phyloP scores from a whole-genome alignment of 495 filamentous ascomycete genomes.

The Daldinia concentrica region DNA sequence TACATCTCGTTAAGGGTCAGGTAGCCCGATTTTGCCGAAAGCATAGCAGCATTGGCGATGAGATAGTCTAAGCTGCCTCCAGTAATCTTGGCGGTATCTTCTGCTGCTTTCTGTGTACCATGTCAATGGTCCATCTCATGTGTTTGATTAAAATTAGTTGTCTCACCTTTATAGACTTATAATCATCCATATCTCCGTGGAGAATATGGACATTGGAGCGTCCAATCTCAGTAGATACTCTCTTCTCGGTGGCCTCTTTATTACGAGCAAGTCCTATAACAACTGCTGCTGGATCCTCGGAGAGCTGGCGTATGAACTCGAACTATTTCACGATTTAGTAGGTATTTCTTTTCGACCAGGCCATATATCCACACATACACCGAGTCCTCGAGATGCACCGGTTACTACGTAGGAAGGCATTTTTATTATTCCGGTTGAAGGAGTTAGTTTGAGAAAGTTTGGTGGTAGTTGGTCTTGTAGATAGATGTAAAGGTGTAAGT shows the following conservation, averaged over 20 bases:
- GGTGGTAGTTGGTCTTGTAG: not conserved
- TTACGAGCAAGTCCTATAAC: conserved; percentile 54
- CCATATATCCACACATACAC: conserved; percentile 35
- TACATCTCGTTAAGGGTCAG: conserved; percentile 38
- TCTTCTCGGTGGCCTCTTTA: conserved; percentile 45
- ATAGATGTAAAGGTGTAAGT: not conserved
- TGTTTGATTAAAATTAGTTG: not conserved
- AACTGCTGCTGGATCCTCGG: conserved; percentile 39
- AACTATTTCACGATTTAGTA: conserved; percentile 38
- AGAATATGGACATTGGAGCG: conserved; percentile 57
- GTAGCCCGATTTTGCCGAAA: conserved; percentile 23
- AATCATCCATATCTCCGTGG: conserved; percentile 56
- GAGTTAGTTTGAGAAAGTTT: not conserved
- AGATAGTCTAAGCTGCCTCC: conserved; percentile 61
- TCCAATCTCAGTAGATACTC: conserved; percentile 46
- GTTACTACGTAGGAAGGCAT: conserved; percentile 52
- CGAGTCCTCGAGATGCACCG: conserved; percentile 49
- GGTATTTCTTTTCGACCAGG: not conserved
- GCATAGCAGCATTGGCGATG: conserved; percentile 60
- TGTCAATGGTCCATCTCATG: conserved; percentile 11
- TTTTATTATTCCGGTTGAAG: not conserved
- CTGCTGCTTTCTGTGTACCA: conserved; percentile 47
- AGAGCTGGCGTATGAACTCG: conserved; percentile 50
- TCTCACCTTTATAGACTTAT: conserved; percentile 51
- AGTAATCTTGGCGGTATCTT: conserved; percentile 46